A percentile compares a stretch with the other conserved stretches of the same genome.
phyloP scores from a whole-genome alignment of 805 yeast species.

The Sugiyamaella americana region DNA sequence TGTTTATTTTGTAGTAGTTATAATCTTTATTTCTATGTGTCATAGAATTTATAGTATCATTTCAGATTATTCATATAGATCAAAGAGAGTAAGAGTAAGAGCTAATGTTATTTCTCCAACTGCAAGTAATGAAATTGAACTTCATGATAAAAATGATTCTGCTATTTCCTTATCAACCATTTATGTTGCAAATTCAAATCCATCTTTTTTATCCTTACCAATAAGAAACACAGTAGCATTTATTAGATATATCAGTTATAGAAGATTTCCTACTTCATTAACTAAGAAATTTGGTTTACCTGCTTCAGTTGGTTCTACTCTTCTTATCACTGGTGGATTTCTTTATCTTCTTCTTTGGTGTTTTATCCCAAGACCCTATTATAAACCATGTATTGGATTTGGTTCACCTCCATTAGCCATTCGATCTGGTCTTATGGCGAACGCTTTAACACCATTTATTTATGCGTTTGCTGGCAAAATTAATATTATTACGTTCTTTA shows the following conservation, averaged over 20 bases:
- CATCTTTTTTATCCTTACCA: neutral
- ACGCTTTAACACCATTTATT: constrained; percentile 21
- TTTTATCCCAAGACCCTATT: constrained; percentile 17
- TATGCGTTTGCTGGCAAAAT: constrained; percentile 19
- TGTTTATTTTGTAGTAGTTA: constrained; percentile 13
- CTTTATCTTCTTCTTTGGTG: constrained; percentile 7
- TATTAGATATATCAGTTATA: constrained; percentile 14
- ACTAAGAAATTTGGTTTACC: constrained; percentile 10
- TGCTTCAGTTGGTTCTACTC: constrained; percentile 9
- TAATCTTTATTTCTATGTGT: constrained; percentile 10
- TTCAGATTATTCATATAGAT: neutral
- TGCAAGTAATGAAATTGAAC: neutral
- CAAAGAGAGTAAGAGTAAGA: neutral
- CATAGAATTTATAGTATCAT: constrained; percentile 5
- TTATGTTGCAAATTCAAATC: neutral
- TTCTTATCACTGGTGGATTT: constrained; percentile 7
- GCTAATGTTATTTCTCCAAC: neutral
- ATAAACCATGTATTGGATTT: constrained; percentile 17
- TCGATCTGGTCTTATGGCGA: constrained; percentile 20
- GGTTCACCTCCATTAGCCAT: constrained; percentile 21
- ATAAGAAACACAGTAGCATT: constrained; percentile 8
- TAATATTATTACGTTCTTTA: constrained; percentile 16
- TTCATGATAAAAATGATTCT: neutral
- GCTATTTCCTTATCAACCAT: neutral
- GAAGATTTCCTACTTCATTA: constrained; percentile 9